A percentile compares a stretch with the other conserved stretches of the same genome.
phyloP scores from a whole-genome alignment of 345 rosid species.

The Eucalyptus virginea region DNA sequence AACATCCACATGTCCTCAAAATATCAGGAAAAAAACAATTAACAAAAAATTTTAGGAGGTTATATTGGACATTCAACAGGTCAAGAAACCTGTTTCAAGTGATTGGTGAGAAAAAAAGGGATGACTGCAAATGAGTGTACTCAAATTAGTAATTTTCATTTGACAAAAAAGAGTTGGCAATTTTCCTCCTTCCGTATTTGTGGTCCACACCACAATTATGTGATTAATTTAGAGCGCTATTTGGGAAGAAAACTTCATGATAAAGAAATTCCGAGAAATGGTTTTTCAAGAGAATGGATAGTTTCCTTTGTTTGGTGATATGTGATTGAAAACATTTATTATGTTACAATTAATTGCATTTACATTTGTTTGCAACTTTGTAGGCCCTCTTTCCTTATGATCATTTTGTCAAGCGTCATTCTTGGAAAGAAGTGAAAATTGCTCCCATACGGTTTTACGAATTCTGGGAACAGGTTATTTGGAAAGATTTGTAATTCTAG shows the following conservation, averaged over 20 bases:
- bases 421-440: neutral
- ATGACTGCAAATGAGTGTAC: neutral
- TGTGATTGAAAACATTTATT: accelerated
- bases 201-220: neutral
- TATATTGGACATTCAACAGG: neutral
- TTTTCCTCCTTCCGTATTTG: neutral
- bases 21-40: neutral
- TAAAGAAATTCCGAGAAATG: no score
- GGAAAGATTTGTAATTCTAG: neutral
- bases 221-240: neutral
- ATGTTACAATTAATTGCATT: no score
- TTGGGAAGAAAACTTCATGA: neutral
- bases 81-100: neutral
- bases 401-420: no score
- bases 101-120: neutral
- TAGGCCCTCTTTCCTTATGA: no score
- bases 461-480: neutral
- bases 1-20: neutral
- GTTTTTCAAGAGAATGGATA: neutral
- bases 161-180: neutral
- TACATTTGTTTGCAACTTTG: no score
- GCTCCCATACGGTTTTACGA: neutral
- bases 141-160: neutral
- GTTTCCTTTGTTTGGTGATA: neutral
- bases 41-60: neutral